These are phyloP conservation scores for Dissophora globulifera DNA, from an alignment of 192 early-diverging fungal genomes.

Conservation along the genomic window DNA sequence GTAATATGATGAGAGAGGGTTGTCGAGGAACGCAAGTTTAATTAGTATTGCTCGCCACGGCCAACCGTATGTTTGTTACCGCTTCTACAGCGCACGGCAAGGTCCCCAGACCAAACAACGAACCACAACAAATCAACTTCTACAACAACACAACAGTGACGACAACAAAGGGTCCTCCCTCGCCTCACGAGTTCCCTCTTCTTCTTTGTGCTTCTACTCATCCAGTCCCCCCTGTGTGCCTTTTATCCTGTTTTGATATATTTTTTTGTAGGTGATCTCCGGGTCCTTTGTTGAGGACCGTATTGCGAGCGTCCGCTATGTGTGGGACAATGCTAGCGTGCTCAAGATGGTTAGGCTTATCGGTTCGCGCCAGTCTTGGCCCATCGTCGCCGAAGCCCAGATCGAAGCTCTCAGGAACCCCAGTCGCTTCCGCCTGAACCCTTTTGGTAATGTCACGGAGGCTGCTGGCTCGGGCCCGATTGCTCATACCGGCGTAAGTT, in stretches of 20 bases:
- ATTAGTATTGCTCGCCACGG: neutral
- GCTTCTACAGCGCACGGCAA: too few relatives aligned
- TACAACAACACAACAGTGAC: too few relatives aligned
- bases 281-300: slow-evolving; percentile 30
- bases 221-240: too few relatives aligned
- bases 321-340: slow-evolving; percentile 51
- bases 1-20: too few relatives aligned
- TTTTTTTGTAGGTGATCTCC: slow-evolving; percentile 44
- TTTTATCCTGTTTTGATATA: too few relatives aligned
- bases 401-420: slow-evolving; percentile 45
- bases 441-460: slow-evolving; percentile 40
- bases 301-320: slow-evolving; percentile 44
- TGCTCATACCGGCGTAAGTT: slow-evolving; percentile 27
- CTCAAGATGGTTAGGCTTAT: slow-evolving; percentile 53
- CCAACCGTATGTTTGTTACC: neutral
- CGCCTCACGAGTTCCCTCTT: too few relatives aligned
- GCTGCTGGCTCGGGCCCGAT: slow-evolving; percentile 20
- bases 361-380: slow-evolving; percentile 51
- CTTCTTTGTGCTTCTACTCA: too few relatives aligned
- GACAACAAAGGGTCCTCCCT: too few relatives aligned
- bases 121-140: too few relatives aligned
- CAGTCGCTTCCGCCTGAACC: slow-evolving; percentile 46
- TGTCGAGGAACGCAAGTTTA: too few relatives aligned
- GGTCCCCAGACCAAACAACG: too few relatives aligned
- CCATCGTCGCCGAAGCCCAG: slow-evolving; percentile 52